These are phyloP conservation scores for Saussurea involucrata DNA, from an alignment of 129 eudicot genomes.

Conservation along the genomic window DNA sequence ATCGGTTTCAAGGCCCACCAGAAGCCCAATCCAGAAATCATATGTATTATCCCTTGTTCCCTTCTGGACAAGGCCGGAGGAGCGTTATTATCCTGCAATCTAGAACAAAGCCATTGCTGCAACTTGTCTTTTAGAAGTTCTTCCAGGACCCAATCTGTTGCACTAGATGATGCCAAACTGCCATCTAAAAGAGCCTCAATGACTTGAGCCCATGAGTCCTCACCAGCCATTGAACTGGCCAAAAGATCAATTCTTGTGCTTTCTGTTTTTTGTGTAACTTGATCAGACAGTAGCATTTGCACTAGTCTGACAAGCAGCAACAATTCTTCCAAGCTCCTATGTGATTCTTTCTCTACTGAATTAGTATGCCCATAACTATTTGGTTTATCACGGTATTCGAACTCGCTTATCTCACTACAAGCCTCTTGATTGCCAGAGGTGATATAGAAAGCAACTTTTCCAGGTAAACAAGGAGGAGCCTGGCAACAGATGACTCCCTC, in stretches of 20 bases:
- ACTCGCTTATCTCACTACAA: slow-evolving; percentile 93
- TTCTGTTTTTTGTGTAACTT: slow-evolving; percentile 29
- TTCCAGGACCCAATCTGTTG: slow-evolving; percentile 72
- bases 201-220: slow-evolving; percentile 66
- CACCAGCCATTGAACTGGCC: slow-evolving; percentile 41
- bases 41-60: slow-evolving; percentile 94
- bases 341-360: slow-evolving; percentile 35
- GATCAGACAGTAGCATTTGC: slow-evolving; percentile 53
- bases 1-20: slow-evolving; percentile 90
- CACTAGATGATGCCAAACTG: slow-evolving; percentile 36
- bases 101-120: slow-evolving; percentile 65
- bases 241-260: slow-evolving; percentile 25
- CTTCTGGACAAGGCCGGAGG: slow-evolving; percentile 50
- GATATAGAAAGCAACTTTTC: slow-evolving; percentile 67
- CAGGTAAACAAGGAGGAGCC: slow-evolving; percentile 76
- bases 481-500: slow-evolving; percentile 79
- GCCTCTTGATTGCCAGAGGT: slow-evolving; percentile 83
- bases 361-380: slow-evolving; percentile 19
- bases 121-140: slow-evolving; percentile 85
- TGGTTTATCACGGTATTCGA: slow-evolving; percentile 65
- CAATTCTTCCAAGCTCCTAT: slow-evolving; percentile 58
- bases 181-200: slow-evolving; percentile 56
- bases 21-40: slow-evolving; percentile 90
- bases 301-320: slow-evolving; percentile 66
- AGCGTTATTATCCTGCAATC: slow-evolving; percentile 18